A percentile compares a stretch with the other conserved stretches of the same genome.
phyloP scores from a whole-genome alignment of 805 yeast species.

The Lachancea lanzarotensis region DNA sequence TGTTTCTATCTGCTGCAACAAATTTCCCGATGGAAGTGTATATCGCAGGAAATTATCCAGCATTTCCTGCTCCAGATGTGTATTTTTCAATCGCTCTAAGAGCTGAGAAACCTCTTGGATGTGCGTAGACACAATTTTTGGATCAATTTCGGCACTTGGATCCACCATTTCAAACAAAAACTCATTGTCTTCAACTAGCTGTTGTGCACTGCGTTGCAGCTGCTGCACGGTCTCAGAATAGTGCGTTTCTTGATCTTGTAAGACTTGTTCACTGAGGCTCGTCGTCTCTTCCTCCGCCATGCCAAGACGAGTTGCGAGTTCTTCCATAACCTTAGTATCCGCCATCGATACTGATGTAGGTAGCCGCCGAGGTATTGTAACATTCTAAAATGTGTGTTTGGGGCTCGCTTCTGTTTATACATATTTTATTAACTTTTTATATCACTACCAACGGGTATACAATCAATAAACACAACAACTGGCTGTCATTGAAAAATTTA shows the following conservation, averaged over 20 bases:
- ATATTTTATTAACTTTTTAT: no score
- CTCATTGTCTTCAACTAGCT: slow-evolving; percentile 20
- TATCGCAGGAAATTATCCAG: slow-evolving; percentile 29
- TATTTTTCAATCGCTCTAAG: slow-evolving; percentile 18
- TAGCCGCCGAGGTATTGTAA: not conserved
- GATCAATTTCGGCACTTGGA: slow-evolving; percentile 12
- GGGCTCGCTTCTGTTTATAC: no score
- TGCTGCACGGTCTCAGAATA: slow-evolving; percentile 16
- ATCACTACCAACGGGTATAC: no score
- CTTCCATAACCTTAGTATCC: not conserved
- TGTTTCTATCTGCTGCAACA: slow-evolving; percentile 17
- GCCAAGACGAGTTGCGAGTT: slow-evolving; percentile 7
- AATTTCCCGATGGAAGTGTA: slow-evolving; percentile 22
- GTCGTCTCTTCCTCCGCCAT: slow-evolving; percentile 15
- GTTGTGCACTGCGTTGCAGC: slow-evolving; percentile 18
- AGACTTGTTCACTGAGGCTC: slow-evolving; percentile 13
- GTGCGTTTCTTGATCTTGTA: slow-evolving; percentile 20
- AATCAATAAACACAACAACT: no score
- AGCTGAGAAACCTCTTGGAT: slow-evolving; percentile 19
- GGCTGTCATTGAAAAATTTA: no score
- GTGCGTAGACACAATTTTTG: slow-evolving; percentile 12
- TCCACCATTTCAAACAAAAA: slow-evolving; percentile 10
- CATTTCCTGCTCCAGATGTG: slow-evolving; percentile 30
- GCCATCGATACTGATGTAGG: not conserved
- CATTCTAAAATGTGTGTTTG: no score